Evolutionary conservation across 768 basidiomycete genomes (phyloP).

Genomic region (Cytidiella melzeri): DNA sequence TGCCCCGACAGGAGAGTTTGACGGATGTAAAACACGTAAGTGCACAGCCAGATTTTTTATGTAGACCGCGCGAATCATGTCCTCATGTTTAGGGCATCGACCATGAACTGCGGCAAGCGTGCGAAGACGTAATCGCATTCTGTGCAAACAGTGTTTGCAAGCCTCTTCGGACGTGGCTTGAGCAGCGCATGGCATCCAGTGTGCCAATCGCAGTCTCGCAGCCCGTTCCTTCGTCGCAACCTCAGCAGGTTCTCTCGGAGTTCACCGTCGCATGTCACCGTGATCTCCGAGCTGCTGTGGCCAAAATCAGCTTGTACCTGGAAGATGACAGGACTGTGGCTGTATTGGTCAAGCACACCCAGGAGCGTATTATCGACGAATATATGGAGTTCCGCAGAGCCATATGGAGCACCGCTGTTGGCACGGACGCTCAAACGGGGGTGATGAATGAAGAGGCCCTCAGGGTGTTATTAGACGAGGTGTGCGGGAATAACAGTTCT

Average conservation of each 20-base stretch:
- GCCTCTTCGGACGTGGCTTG: constrained; percentile 57
- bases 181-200: constrained; percentile 33
- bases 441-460: constrained; percentile 16
- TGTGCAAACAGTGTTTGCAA: constrained; percentile 52
- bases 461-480: constrained; percentile 14
- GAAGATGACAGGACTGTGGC: constrained; percentile 73
- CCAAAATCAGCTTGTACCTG: constrained; percentile 68
- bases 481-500: constrained; percentile 13
- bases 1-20: constrained; percentile 57
- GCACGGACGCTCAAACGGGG: constrained; percentile 4
- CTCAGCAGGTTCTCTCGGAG: constrained; percentile 47
- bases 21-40: constrained; percentile 68
- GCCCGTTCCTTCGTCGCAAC: constrained; percentile 8
- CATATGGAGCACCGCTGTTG: constrained; percentile 14
- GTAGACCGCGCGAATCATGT: too few species aligned
- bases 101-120: constrained; percentile 74
- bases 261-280: constrained; percentile 38
- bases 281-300: constrained; percentile 49
- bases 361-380: constrained; percentile 66
- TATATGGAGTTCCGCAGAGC: constrained; percentile 62
- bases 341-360: constrained; percentile 71
- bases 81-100: constrained; percentile 65
- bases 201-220: not conserved
- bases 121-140: constrained; percentile 74
- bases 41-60: too few species aligned